A percentile compares a stretch with the other conserved stretches of the same genome.
These are phyloP conservation scores for Metschnikowia aberdeeniae DNA, from an alignment of 805 yeast species.

Conservation along the genomic window DNA sequence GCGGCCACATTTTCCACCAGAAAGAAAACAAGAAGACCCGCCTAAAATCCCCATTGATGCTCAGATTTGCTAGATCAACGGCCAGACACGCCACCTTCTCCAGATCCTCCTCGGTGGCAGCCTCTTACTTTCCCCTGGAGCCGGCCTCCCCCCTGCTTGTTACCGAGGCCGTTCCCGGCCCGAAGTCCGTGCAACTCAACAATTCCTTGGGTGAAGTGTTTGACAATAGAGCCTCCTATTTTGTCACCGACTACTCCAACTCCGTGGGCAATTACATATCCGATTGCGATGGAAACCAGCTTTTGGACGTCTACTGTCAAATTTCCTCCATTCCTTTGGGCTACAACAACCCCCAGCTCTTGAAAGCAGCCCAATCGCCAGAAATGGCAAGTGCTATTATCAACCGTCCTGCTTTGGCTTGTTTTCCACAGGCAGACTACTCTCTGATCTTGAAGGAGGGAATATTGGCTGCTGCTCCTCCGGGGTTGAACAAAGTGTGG, in stretches of 20 bases:
- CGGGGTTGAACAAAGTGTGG: conserved; percentile 57
- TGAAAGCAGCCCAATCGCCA: conserved; percentile 34
- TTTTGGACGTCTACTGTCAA: conserved; percentile 41
- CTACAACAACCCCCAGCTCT: conserved; percentile 40
- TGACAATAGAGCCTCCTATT: conserved; percentile 41
- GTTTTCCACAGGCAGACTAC: conserved; percentile 63
- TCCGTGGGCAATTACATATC: conserved; percentile 40
- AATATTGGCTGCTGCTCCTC: conserved; percentile 60
- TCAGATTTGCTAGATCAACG: not conserved
- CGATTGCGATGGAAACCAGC: conserved; percentile 39
- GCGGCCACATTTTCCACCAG: not conserved
- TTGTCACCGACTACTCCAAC: conserved; percentile 36
- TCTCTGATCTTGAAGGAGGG: conserved; percentile 45
- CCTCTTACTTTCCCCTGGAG: conserved; percentile 34
- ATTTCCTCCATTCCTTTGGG: conserved; percentile 43
- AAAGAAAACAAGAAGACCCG: not conserved
- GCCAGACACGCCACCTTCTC: not conserved
- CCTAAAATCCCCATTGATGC: not conserved
- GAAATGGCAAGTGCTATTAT: conserved; percentile 40
- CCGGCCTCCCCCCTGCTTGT: conserved; percentile 29
- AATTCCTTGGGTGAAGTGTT: conserved; percentile 34
- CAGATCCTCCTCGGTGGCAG: conserved; percentile 18
- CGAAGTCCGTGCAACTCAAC: conserved; percentile 27
- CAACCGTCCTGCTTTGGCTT: conserved; percentile 44
- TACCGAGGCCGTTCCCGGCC: conserved; percentile 38